Evolutionary conservation across 129 eudicot species (phyloP).

Genomic region (Pseudognaphalium luteoalbum): DNA sequence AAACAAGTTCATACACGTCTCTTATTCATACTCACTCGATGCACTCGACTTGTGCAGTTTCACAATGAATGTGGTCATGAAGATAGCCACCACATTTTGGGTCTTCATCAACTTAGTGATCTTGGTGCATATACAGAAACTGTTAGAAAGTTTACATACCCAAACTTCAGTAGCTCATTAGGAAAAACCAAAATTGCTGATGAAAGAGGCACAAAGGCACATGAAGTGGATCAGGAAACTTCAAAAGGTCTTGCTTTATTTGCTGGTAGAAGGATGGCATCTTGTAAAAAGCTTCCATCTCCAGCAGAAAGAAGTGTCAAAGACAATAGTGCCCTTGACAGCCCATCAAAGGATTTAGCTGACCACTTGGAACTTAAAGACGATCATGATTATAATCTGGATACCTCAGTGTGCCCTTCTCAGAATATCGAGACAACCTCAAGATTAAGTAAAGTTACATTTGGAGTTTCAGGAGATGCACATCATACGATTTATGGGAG

Average conservation of each 20-base stretch:
- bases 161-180: conserved; percentile 1
- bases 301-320: conserved; percentile 48
- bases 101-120: conserved; percentile 83
- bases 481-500: conserved; percentile 49
- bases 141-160: conserved; percentile 16
- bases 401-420: conserved; percentile 29
- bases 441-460: conserved; percentile 37
- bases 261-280: conserved; percentile 68
- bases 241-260: conserved; percentile 55
- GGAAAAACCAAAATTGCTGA: neutral
- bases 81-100: conserved; percentile 60
- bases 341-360: conserved; percentile 41
- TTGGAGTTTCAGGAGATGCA: conserved; percentile 52
- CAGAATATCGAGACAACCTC: conserved; percentile 41
- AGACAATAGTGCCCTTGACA: conserved; percentile 43
- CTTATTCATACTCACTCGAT: conserved; percentile 86
- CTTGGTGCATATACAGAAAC: conserved; percentile 13
- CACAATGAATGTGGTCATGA: conserved; percentile 91
- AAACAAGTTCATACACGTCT: conserved; percentile 89
- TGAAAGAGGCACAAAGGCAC: conserved; percentile 25
- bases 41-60: conserved; percentile 93
- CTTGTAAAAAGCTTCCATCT: conserved; percentile 79
- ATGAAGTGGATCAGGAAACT: conserved; percentile 36
- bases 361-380: conserved; percentile 42
- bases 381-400: conserved; percentile 29